Evolutionary conservation across 2,329 filamentous ascomycete species (phyloP).

Genomic region (Tolypocladium guangdongense): DNA sequence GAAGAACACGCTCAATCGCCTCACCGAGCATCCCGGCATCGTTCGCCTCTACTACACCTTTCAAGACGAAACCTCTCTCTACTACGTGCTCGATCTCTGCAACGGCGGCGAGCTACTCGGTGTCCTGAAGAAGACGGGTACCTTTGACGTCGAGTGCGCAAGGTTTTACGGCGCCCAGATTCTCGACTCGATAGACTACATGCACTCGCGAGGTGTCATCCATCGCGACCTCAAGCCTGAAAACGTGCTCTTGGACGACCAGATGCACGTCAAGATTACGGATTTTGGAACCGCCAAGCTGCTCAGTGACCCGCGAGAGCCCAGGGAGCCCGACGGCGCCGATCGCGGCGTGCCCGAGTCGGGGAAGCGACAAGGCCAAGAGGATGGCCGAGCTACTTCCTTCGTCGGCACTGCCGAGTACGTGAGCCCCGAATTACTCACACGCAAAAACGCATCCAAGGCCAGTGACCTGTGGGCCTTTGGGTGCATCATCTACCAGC

Average conservation of each 20-base stretch:
- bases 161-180: conserved; percentile 94
- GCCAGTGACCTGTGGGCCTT: conserved; percentile 97
- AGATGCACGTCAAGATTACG: conserved; percentile 98
- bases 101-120: conserved; percentile 85
- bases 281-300: conserved; percentile 99
- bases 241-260: conserved; percentile 87
- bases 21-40: conserved; percentile 93
- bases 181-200: conserved; percentile 90
- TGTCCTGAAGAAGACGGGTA: conserved; percentile 85
- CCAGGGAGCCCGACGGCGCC: conserved; percentile 30
- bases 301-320: conserved; percentile 35
- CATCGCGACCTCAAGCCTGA: conserved; percentile 95
- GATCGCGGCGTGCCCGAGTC: conserved; percentile 25
- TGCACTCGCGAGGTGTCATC: conserved; percentile 93
- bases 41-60: conserved; percentile 98
- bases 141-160: conserved; percentile 91
- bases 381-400: conserved; percentile 72
- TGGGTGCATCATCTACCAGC: conserved; percentile 94
- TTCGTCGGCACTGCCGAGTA: conserved; percentile 98
- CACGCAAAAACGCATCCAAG: conserved; percentile 94
- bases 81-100: conserved; percentile 92
- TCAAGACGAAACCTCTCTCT: conserved; percentile 89
- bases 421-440: conserved; percentile 92
- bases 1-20: conserved; percentile 90
- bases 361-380: conserved; percentile 29